Base-by-base conservation (phyloP, 352 stramenopile genomes). In the Peronosclerospora sorghi region DNA sequence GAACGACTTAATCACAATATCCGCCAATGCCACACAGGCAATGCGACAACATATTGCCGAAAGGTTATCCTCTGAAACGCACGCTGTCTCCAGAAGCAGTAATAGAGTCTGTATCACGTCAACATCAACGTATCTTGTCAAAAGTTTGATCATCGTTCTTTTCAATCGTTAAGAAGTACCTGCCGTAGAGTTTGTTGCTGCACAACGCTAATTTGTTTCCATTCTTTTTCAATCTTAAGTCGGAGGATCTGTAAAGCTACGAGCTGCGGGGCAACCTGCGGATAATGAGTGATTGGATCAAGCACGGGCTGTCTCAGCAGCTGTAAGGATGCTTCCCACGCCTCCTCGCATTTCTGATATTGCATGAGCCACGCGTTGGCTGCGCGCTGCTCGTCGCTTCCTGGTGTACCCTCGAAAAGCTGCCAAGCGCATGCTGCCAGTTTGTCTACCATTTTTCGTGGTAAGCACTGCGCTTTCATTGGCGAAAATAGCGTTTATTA, bases 361-460 rank as follows among this genome's bases (percentile, higher is more conserved):
- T 56, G 41, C 48, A 88, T 68, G 24, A 88, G 68, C 76, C 76
- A 88, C 17, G 60, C 38, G 39, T 85, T 85, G n/a, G 76, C 76
- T 18, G 54, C 54, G 23, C 51, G 56, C 45, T 86, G 73, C 40
- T 62, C 71, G 6, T 14, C 38, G 35, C 76, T 79, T 32, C 73
- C 76, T 0, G 73, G 56, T 13, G 42, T 54, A 19, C 73, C 75
- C 41, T 85, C 71, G 19, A 88, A 83, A 45, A 88, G 73, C 55
- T 77, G 54, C 26, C 61, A 58, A 44, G 73, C 69, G 36, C 61
- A 79, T 29, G 68, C 59, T 13, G 74, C 53, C 5, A 85, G 61
- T 40, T 84, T 59, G 50, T 83, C 60, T 15, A 48, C 52, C 58
- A 74, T 77, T 41, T 54, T 47, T 39, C n/a, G n/a, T n/a, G n/a